A percentile compares a stretch with the other conserved stretches of the same genome.
These are phyloP conservation scores for Talaromyces rugulosus DNA, from an alignment of 2,329 filamentous ascomycete species.

Conservation along the genomic window DNA sequence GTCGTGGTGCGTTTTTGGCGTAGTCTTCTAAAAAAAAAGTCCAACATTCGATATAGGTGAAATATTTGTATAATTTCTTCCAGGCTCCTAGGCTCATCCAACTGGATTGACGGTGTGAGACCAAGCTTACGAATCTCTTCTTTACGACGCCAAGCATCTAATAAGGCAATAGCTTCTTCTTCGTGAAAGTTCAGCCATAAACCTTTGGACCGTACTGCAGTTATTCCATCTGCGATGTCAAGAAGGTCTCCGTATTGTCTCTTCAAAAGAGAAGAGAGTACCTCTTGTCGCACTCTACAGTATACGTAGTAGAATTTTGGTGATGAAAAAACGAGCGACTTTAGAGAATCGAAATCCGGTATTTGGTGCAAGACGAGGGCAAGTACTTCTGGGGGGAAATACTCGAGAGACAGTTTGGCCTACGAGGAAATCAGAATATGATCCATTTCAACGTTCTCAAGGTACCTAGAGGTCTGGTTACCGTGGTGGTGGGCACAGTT, in stretches of 20 bases:
- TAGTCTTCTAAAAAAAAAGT: slow-evolving; percentile 4
- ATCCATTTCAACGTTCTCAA: not conserved
- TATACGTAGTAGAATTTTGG: not conserved
- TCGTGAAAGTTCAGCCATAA: not conserved
- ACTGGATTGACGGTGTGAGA: no score
- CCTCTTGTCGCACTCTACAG: not conserved
- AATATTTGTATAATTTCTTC: not conserved
- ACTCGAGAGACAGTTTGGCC: not conserved
- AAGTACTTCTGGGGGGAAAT: not conserved
- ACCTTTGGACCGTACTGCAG: not conserved
- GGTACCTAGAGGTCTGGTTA: no score
- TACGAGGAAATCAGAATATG: not conserved
- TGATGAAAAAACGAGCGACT: slow-evolving; percentile 3
- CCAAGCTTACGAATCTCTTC: not conserved
- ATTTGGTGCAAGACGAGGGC: not conserved
- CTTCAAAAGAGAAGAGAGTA: not conserved
- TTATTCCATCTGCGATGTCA: not conserved
- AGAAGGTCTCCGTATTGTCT: not conserved
- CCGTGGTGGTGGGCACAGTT: no score
- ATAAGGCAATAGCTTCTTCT: slow-evolving; percentile 1
- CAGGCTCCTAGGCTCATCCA: not conserved
- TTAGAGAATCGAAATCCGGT: not conserved
- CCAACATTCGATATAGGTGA: not conserved
- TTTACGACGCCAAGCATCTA: slow-evolving; percentile 1
- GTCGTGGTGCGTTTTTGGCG: not conserved